Conservation (phyloP, 768 basidiomycete genomes). For the Atractiella rhizophila region DNA sequence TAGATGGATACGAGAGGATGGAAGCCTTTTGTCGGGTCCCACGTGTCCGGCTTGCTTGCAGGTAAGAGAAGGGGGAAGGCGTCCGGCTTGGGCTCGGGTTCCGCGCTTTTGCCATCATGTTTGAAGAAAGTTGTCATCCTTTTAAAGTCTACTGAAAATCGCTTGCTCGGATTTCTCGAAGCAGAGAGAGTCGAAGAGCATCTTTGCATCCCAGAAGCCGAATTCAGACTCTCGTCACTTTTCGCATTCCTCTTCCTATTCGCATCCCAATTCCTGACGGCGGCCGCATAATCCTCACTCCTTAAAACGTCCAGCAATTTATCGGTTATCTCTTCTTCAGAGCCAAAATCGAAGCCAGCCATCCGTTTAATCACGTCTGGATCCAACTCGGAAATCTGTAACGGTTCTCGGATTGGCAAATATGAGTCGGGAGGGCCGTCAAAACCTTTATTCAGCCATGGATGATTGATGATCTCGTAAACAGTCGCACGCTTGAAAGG, state of each 20-base stretch:
- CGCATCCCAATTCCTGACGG: slow-evolving; percentile 54
- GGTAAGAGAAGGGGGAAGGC: too few species aligned
- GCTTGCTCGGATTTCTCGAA: too few species aligned
- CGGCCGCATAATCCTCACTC: slow-evolving; percentile 47
- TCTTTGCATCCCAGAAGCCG: too few species aligned
- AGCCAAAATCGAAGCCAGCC: slow-evolving; percentile 91
- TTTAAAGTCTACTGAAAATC: too few species aligned
- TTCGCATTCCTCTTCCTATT: too few species aligned
- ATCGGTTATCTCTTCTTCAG: slow-evolving; percentile 57
- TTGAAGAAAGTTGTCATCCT: too few species aligned
- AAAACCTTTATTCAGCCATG: slow-evolving; percentile 82
- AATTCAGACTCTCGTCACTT: too few species aligned
- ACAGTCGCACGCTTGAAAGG: slow-evolving; percentile 62
- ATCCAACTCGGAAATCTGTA: slow-evolving; percentile 70
- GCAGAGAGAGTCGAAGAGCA: too few species aligned
- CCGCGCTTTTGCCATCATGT: too few species aligned
- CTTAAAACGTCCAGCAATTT: slow-evolving; percentile 46
- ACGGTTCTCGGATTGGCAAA: slow-evolving; percentile 65
- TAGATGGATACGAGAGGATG: slow-evolving; percentile 92
- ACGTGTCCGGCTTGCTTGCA: slow-evolving; percentile 23
- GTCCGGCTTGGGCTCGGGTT: too few species aligned
- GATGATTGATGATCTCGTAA: slow-evolving; percentile 57
- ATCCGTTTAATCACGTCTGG: slow-evolving; percentile 60
- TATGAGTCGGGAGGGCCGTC: slow-evolving; percentile 53
- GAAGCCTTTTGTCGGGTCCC: slow-evolving; percentile 73